A percentile compares a stretch with the other conserved stretches of the same genome.
phyloP scores from a whole-genome alignment of 306 rosid genomes.

The Calophaca sinica region DNA sequence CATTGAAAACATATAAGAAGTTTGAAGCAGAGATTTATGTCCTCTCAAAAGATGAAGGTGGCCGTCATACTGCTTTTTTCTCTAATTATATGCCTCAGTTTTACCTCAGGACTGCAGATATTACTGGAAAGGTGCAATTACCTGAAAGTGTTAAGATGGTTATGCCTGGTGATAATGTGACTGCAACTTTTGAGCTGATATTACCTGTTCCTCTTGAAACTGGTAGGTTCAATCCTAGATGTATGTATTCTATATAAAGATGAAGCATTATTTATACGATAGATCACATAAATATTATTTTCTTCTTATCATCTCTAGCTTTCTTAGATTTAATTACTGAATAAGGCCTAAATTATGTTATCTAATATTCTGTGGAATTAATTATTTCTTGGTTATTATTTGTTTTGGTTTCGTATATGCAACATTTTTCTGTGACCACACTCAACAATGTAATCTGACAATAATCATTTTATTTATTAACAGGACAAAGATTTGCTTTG shows the following conservation, averaged over 20 bases:
- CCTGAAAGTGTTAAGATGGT: conserved; percentile 89
- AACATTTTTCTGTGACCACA: neutral
- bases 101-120: conserved; percentile 90
- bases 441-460: conserved; percentile 18
- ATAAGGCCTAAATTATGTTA: neutral
- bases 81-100: conserved; percentile 93
- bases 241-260: conserved; percentile 1
- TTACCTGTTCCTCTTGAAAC: conserved; percentile 87
- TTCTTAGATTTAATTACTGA: conserved; percentile 1
- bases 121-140: conserved; percentile 84
- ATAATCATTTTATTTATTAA: conserved; percentile 28
- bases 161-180: conserved; percentile 92
- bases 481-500: conserved; percentile 94
- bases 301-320: neutral
- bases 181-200: conserved; percentile 83
- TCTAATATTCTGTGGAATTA: too few relatives aligned
- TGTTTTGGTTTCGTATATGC: too few relatives aligned
- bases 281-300: conserved; percentile 1
- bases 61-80: conserved; percentile 93
- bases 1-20: conserved; percentile 72
- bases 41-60: conserved; percentile 95
- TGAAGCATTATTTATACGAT: conserved; percentile 37
- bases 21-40: conserved; percentile 96
- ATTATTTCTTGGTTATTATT: too few relatives aligned
- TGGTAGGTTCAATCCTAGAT: conserved; percentile 56